Conservation (phyloP, 2,329 filamentous ascomycete species). For the Ceratocystiopsis sp. region DNA sequence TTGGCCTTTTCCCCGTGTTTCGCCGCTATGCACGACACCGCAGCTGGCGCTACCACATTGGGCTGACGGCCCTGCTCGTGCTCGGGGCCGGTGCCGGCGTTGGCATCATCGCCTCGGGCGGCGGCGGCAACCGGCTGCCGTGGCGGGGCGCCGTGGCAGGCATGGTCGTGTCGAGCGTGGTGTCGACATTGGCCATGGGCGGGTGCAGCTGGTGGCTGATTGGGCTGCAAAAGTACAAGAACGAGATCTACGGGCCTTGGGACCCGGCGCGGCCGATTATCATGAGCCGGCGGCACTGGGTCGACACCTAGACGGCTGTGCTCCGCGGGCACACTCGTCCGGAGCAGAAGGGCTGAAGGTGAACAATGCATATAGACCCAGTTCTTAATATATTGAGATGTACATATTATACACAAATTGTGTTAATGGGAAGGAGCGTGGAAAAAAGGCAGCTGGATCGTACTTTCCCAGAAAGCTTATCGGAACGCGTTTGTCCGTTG, state of each 20-base stretch:
- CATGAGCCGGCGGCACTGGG: constrained; percentile 45
- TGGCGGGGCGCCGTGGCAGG: constrained; percentile 49
- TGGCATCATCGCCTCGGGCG: constrained; percentile 39
- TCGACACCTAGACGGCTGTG: constrained; percentile 15
- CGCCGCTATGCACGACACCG: constrained; percentile 70
- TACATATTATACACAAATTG: too few relatives aligned
- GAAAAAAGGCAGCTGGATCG: too few relatives aligned
- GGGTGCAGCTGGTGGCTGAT: constrained; percentile 98
- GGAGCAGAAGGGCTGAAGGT: too few relatives aligned
- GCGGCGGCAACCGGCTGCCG: constrained; percentile 22
- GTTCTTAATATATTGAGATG: too few relatives aligned
- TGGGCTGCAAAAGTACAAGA: constrained; percentile 94
- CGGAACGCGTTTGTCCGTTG: too few relatives aligned
- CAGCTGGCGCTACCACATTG: constrained; percentile 65
- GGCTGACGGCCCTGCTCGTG: constrained; percentile 60
- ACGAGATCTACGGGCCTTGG: constrained; percentile 96
- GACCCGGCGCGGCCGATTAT: constrained; percentile 85
- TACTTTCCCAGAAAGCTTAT: too few relatives aligned
- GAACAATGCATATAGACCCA: too few relatives aligned
- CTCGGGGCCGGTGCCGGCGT: constrained; percentile 66
- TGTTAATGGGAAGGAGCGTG: too few relatives aligned
- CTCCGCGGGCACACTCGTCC: too few relatives aligned
- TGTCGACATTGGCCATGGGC: constrained; percentile 68
- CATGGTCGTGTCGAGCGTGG: constrained; percentile 55
- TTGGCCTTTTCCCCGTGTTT: constrained; percentile 94